Percentiles rank a stretch among this genome's conserved stretches.
Evolutionary conservation across 2,329 filamentous ascomycete genomes (phyloP).

Genomic region (Mycocentrospora acerina): DNA sequence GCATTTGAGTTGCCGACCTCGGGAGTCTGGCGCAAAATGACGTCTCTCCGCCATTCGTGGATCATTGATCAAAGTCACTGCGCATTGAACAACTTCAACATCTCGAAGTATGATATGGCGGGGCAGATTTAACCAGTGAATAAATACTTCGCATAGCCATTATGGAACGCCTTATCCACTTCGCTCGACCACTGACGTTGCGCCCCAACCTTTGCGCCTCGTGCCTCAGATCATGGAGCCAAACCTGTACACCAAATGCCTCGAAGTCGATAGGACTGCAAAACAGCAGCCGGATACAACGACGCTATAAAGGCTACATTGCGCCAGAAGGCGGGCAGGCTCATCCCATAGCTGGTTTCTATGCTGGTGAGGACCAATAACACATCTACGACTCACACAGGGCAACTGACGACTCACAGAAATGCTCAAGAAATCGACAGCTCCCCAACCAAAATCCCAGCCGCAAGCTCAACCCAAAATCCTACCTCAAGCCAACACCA

Average conservation of each 20-base stretch:
- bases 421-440: conserved; percentile 34
- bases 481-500: conserved; percentile 35
- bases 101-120: conserved; percentile 6
- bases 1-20: conserved; percentile 28
- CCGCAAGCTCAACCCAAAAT: too few relatives aligned
- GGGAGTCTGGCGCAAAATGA: conserved; percentile 33
- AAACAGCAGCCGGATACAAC: conserved; percentile 37
- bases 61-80: conserved; percentile 3
- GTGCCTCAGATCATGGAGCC: conserved; percentile 21
- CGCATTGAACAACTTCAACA: conserved; percentile 1
- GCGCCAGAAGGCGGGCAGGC: conserved; percentile 42
- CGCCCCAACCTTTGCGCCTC: conserved; percentile 27
- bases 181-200: conserved; percentile 18
- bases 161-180: conserved; percentile 19
- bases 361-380: conserved; percentile 28
- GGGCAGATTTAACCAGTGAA: background rate
- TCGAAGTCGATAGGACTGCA: conserved; percentile 28
- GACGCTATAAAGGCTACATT: conserved; percentile 39
- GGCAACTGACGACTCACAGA: conserved; percentile 34
- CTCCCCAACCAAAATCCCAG: too few relatives aligned
- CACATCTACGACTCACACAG: background rate
- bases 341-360: conserved; percentile 41
- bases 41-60: conserved; percentile 21
- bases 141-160: background rate
- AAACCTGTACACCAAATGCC: background rate